Percentiles rank a stretch among this genome's conserved stretches.
Conservation (phyloP, 306 rosid species). For the Cucurbita moschata region DNA sequence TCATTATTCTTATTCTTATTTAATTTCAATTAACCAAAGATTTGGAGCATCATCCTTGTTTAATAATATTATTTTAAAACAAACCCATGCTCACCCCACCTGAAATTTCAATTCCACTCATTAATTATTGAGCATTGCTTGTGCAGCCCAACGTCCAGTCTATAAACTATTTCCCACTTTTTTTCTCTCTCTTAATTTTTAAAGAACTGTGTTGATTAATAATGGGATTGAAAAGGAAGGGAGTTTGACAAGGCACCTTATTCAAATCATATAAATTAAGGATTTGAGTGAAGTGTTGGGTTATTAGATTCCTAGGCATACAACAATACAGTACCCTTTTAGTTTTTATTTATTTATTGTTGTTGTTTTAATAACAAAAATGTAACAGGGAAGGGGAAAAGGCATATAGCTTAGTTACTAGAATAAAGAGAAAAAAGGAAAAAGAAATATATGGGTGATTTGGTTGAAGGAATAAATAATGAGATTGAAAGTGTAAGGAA, state of each 20-base stretch:
- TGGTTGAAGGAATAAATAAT: conserved; percentile 1
- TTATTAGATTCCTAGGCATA: conserved; percentile 7
- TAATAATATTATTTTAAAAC: neutral
- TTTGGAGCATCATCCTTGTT: neutral
- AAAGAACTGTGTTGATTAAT: too few relatives aligned
- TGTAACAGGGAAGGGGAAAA: neutral
- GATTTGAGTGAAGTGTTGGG: neutral
- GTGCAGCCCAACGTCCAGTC: neutral
- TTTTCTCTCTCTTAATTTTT: too few relatives aligned
- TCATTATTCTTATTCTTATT: neutral
- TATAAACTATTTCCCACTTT: too few relatives aligned
- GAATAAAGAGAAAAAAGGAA: neutral
- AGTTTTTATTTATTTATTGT: neutral
- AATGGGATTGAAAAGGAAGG: too few relatives aligned
- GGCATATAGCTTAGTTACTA: neutral
- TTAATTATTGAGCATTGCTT: too few relatives aligned
- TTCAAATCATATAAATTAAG: neutral
- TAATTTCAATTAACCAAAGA: neutral
- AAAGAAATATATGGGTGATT: too few relatives aligned
- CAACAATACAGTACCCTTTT: neutral
- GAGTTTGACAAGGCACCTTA: neutral
- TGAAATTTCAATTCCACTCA: neutral
- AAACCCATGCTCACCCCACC: neutral
- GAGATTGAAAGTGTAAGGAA: neutral
- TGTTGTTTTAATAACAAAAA: neutral